Evolutionary conservation across 495 filamentous ascomycete species (phyloP).

Genomic region (Penicillium riverlandense): DNA sequence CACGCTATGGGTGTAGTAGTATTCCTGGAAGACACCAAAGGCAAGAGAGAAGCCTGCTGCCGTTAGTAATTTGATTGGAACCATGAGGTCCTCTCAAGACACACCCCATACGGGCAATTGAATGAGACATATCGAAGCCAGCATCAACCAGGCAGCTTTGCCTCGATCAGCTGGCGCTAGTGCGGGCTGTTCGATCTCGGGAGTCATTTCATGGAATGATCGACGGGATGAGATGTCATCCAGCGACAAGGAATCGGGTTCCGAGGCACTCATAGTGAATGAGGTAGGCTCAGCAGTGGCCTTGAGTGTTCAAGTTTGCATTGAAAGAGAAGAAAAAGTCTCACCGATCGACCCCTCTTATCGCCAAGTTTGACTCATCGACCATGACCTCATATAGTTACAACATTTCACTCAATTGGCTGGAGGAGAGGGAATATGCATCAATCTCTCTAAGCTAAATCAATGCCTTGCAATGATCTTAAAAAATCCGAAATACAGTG

Average conservation of each 20-base stretch:
- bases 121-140: conserved; percentile 53
- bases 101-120: conserved; percentile 60
- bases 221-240: background rate
- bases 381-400: no score
- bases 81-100: conserved; percentile 1
- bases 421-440: no score
- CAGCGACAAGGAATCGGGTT: conserved; percentile 1
- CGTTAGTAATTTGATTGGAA: background rate
- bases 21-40: conserved; percentile 45
- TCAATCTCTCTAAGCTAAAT: no score
- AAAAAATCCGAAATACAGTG: no score
- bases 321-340: no score
- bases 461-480: no score
- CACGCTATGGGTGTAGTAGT: conserved; percentile 27
- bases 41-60: conserved; percentile 40
- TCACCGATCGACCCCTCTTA: no score
- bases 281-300: no score
- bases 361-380: no score
- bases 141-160: conserved; percentile 56
- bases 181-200: conserved; percentile 24
- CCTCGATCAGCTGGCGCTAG: conserved; percentile 55
- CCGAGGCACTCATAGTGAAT: conserved; percentile 4
- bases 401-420: no score
- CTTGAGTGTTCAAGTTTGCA: no score
- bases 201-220: conserved; percentile 3